phyloP scores from a whole-genome alignment of 345 rosid genomes.

The Gossypium anomalum region DNA sequence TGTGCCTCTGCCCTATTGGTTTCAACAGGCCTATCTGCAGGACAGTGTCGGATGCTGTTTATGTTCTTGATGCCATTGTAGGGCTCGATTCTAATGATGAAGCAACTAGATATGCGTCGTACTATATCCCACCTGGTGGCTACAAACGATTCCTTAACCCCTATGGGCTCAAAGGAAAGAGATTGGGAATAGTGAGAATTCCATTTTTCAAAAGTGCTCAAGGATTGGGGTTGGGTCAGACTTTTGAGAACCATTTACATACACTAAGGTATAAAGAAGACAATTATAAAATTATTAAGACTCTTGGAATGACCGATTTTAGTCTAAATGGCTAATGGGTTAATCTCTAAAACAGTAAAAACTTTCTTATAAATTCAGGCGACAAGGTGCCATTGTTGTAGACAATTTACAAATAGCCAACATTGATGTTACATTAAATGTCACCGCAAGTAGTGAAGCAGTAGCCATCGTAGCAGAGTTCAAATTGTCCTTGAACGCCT shows the following conservation, averaged over 20 bases:
- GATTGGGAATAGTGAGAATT: slow-evolving; percentile 44
- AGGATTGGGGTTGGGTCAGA: background rate
- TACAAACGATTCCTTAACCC: slow-evolving; percentile 44
- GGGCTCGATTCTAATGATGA: slow-evolving; percentile 47
- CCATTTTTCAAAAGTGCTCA: slow-evolving; percentile 22
- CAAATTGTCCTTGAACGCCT: slow-evolving; percentile 44
- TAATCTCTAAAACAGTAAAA: background rate
- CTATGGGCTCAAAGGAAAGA: slow-evolving; percentile 50
- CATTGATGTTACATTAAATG: slow-evolving; percentile 20
- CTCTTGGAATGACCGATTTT: background rate
- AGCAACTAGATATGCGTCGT: slow-evolving; percentile 40
- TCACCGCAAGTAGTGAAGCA: slow-evolving; percentile 32
- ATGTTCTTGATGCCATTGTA: slow-evolving; percentile 54
- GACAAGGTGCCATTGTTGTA: slow-evolving; percentile 45
- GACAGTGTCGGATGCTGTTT: slow-evolving; percentile 58
- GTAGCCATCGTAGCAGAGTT: slow-evolving; percentile 46
- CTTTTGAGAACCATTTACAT: slow-evolving; percentile 39
- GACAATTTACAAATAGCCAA: slow-evolving; percentile 43
- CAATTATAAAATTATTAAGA: background rate
- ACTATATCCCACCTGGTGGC: slow-evolving; percentile 49
- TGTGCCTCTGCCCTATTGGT: background rate
- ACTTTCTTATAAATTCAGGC: slow-evolving; percentile 24
- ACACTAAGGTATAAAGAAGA: slow-evolving; percentile 38
- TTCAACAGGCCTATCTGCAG: slow-evolving; percentile 49
- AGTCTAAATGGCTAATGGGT: background rate